phyloP scores from a whole-genome alignment of 495 filamentous ascomycete species.

The Penicillium macrosclerotiorum region DNA sequence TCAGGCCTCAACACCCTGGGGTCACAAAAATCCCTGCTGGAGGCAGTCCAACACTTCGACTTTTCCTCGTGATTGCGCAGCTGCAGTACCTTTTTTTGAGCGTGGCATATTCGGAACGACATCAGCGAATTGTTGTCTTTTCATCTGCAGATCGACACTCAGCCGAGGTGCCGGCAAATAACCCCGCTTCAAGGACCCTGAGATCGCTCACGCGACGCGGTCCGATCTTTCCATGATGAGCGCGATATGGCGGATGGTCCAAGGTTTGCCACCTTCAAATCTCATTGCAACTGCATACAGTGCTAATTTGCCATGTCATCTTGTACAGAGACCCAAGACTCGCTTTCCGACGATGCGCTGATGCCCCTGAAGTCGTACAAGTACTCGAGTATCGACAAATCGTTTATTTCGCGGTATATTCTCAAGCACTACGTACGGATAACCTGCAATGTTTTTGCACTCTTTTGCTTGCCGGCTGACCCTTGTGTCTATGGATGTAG shows the following conservation, averaged over 20 bases:
- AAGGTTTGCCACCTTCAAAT: slow-evolving; percentile 29
- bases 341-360: slow-evolving; percentile 66
- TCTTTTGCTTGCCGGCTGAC: slow-evolving; percentile 7
- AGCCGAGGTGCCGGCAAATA: slow-evolving; percentile 10
- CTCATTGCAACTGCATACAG: neutral
- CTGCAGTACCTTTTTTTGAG: slow-evolving; percentile 1
- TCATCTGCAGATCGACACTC: neutral
- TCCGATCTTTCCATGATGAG: slow-evolving; percentile 32
- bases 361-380: slow-evolving; percentile 92
- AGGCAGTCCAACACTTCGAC: slow-evolving; percentile 10
- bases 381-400: slow-evolving; percentile 96
- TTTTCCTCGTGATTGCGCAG: slow-evolving; percentile 14
- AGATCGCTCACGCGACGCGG: slow-evolving; percentile 15
- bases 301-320: slow-evolving; percentile 17
- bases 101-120: slow-evolving; percentile 6
- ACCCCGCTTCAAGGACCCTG: neutral
- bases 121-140: neutral
- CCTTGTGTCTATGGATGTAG: slow-evolving; percentile 40
- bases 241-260: slow-evolving; percentile 40
- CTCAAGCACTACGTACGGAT: slow-evolving; percentile 80
- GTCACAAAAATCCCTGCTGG: slow-evolving; percentile 23
- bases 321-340: slow-evolving; percentile 51
- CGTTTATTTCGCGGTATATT: slow-evolving; percentile 89
- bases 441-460: neutral
- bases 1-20: too few relatives aligned